These are phyloP conservation scores for Taphrina communis DNA, from an alignment of 1,139 yeast species.

Conservation along the genomic window DNA sequence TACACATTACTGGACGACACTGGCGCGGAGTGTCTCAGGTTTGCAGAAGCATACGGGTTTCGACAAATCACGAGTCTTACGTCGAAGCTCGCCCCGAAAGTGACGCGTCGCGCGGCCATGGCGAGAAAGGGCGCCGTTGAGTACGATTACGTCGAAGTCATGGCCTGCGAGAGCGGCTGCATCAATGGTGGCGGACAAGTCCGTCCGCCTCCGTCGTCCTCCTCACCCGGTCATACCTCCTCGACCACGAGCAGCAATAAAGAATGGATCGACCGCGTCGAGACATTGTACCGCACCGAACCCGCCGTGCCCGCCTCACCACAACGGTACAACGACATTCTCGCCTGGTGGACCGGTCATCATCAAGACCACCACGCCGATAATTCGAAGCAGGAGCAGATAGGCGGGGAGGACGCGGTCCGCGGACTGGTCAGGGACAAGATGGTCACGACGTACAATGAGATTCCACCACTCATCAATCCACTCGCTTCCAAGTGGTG, in stretches of 20 bases:
- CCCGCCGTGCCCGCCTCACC: not conserved
- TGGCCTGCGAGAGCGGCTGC: conserved; percentile 99
- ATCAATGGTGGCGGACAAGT: conserved; percentile 97
- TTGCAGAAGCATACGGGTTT: conserved; percentile 44
- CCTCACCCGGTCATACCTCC: too few relatives aligned
- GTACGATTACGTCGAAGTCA: conserved; percentile 87
- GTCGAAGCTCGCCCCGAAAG: conserved; percentile 64
- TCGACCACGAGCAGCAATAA: not conserved
- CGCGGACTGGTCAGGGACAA: not conserved
- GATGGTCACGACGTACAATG: conserved; percentile 30
- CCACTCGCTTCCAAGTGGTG: conserved; percentile 37
- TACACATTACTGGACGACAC: conserved; percentile 59
- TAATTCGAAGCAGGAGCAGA: not conserved
- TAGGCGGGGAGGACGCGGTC: not conserved
- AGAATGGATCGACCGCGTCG: conserved; percentile 42
- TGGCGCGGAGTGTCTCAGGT: conserved; percentile 47
- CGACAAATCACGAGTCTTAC: conserved; percentile 91
- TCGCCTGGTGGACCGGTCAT: conserved; percentile 34
- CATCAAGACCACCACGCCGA: not conserved
- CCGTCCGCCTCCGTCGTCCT: conserved; percentile 23
- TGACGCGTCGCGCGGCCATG: conserved; percentile 43
- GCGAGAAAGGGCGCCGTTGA: conserved; percentile 60
- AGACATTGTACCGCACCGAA: conserved; percentile 28
- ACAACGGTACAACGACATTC: conserved; percentile 21
- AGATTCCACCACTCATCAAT: conserved; percentile 35